These are phyloP conservation scores for Phaffia rhodozyma DNA, from an alignment of 1,284 basidiomycete genomes.

Conservation along the genomic window DNA sequence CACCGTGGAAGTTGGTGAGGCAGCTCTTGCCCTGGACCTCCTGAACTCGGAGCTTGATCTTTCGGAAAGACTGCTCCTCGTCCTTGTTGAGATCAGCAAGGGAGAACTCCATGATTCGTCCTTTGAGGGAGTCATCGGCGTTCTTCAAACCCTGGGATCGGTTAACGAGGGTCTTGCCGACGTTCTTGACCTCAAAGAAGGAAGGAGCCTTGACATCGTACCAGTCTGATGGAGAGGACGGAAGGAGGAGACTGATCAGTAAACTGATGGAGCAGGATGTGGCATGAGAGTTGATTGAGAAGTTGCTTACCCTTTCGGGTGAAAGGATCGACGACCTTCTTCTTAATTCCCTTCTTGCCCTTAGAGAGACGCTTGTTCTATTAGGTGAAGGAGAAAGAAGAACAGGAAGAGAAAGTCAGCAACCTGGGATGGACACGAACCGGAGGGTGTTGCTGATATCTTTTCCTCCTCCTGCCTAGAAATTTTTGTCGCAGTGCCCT, in stretches of 20 bases:
- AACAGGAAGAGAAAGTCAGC: conserved; percentile 4
- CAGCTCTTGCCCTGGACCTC: conserved; percentile 99
- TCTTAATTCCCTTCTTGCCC: conserved; percentile 99
- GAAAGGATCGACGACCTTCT: conserved; percentile 99
- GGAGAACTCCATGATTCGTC: conserved; percentile 91
- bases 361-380: conserved; percentile 97
- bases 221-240: conserved; percentile 58
- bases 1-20: conserved; percentile 97
- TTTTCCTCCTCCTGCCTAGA: neutral
- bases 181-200: conserved; percentile 92
- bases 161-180: conserved; percentile 98
- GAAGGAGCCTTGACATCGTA: conserved; percentile 99
- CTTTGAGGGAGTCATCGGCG: conserved; percentile 96
- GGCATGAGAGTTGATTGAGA: conserved; percentile 12
- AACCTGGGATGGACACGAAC: neutral
- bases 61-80: conserved; percentile 98
- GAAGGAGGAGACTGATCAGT: conserved; percentile 4
- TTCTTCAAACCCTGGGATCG: conserved; percentile 97
- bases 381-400: conserved; percentile 29
- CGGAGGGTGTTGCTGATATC: no score
- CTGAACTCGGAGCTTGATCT: conserved; percentile 96
- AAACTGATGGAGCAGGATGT: conserved; percentile 11
- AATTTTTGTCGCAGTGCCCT: neutral
- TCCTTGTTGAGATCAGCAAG: conserved; percentile 99
- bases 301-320: conserved; percentile 70